phyloP scores from a whole-genome alignment of 192 early-diverging fungal species.

The Pilobolus umbonatus region DNA sequence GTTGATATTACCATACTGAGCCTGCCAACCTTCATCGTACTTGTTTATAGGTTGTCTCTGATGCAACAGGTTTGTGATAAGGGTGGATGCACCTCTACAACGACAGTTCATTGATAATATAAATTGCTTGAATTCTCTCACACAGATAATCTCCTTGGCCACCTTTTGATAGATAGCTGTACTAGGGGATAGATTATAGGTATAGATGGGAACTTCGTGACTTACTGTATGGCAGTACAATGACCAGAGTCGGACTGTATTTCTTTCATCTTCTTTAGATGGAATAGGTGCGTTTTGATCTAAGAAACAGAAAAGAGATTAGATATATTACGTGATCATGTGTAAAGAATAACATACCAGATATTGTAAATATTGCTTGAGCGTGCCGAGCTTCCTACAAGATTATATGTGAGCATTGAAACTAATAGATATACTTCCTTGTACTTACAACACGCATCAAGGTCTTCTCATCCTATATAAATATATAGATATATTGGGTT shows the following conservation, averaged over 20 bases:
- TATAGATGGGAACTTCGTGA: conserved; percentile 46
- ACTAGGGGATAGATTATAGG: conserved; percentile 56
- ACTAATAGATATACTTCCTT: not conserved
- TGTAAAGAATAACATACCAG: conserved; percentile 34
- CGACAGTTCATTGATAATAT: conserved; percentile 50
- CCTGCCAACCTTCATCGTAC: conserved; percentile 58
- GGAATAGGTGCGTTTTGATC: conserved; percentile 45
- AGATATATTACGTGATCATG: not conserved
- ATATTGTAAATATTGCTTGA: conserved; percentile 41
- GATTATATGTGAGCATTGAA: conserved; percentile 1
- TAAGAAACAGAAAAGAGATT: not conserved
- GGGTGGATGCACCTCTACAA: conserved; percentile 49
- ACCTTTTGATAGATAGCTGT: conserved; percentile 55
- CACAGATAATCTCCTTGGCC: conserved; percentile 43
- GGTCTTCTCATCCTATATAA: conserved; percentile 4
- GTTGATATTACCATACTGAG: conserved; percentile 45
- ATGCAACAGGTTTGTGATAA: conserved; percentile 60
- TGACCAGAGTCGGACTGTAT: conserved; percentile 62
- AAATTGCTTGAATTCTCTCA: conserved; percentile 43
- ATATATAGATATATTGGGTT: not conserved
- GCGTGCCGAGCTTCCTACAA: conserved; percentile 36
- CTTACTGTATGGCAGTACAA: conserved; percentile 51
- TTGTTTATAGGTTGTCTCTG: conserved; percentile 43
- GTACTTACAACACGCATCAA: conserved; percentile 2
- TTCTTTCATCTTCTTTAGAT: conserved; percentile 60